phyloP scores from a whole-genome alignment of 2,329 filamentous ascomycete genomes.

The Xylariaceae sp. region DNA sequence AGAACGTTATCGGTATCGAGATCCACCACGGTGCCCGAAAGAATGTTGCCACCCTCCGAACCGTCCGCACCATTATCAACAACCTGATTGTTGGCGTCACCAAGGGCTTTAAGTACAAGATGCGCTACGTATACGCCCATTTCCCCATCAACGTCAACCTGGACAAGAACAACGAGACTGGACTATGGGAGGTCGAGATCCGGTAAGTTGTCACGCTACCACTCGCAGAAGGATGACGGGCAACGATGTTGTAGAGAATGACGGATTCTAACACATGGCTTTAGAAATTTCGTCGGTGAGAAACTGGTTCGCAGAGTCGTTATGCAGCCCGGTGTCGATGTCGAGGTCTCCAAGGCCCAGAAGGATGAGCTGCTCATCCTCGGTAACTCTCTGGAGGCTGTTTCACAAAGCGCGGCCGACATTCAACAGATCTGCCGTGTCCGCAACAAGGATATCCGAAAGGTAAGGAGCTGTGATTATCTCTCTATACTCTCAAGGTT shows the following conservation, averaged over 20 bases:
- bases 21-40: slow-evolving; percentile 98
- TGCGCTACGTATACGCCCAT: slow-evolving; percentile 99
- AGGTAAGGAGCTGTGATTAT: slow-evolving; percentile 62
- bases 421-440: slow-evolving; percentile 99
- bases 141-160: slow-evolving; percentile 99
- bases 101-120: slow-evolving; percentile 99
- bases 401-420: slow-evolving; percentile 97
- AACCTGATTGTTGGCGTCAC: slow-evolving; percentile 99
- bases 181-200: slow-evolving; percentile 92
- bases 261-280: slow-evolving; percentile 41
- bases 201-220: slow-evolving; percentile 66
- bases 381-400: slow-evolving; percentile 95
- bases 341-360: slow-evolving; percentile 86
- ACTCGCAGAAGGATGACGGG: slow-evolving; percentile 5
- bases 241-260: slow-evolving; percentile 12
- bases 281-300: slow-evolving; percentile 97
- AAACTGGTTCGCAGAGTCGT: slow-evolving; percentile 94
- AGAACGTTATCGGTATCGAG: slow-evolving; percentile 91
- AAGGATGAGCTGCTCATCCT: slow-evolving; percentile 96
- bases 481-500: not conserved
- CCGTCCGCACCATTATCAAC: slow-evolving; percentile 97
- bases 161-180: slow-evolving; percentile 93
- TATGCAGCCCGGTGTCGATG: slow-evolving; percentile 90
- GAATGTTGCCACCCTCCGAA: slow-evolving; percentile 96
- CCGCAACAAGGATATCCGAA: slow-evolving; percentile 99